Evolutionary conservation across 2,329 filamentous ascomycete genomes (phyloP).

Genomic region (Claviceps arundinis): DNA sequence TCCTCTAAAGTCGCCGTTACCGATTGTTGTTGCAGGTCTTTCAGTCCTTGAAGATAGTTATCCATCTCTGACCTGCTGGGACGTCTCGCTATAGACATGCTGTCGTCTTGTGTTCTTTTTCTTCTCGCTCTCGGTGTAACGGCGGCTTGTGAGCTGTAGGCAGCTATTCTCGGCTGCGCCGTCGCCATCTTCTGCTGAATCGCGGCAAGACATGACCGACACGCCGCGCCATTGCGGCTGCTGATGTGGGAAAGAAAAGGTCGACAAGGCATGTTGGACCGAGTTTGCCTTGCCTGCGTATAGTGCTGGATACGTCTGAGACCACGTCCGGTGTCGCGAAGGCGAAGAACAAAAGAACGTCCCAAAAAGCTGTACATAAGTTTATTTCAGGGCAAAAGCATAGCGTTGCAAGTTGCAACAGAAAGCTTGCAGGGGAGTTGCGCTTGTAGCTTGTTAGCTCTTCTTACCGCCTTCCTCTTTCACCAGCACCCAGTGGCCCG

Average conservation of each 20-base stretch:
- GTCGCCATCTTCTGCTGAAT: constrained; percentile 15
- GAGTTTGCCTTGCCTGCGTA: background rate
- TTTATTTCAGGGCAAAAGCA: too few relatives aligned
- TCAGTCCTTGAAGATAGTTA: constrained; percentile 16
- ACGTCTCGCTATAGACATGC: constrained; percentile 11
- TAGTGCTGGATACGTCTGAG: background rate
- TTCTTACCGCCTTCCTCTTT: constrained; percentile 19
- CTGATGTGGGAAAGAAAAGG: constrained; percentile 22
- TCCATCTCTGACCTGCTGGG: constrained; percentile 15
- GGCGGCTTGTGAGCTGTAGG: constrained; percentile 20
- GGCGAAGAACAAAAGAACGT: background rate
- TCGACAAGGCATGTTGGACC: constrained; percentile 21
- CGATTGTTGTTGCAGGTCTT: constrained; percentile 11
- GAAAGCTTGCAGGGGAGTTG: too few relatives aligned
- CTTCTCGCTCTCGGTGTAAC: constrained; percentile 10
- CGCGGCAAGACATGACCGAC: constrained; percentile 22
- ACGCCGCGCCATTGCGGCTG: constrained; percentile 22
- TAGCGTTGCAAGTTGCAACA: too few relatives aligned
- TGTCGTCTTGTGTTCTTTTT: constrained; percentile 3
- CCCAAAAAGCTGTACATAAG: too few relatives aligned
- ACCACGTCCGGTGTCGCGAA: background rate
- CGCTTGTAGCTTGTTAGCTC: background rate
- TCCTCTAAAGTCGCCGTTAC: constrained; percentile 2
- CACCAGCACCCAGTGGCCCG: background rate
- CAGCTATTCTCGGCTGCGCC: constrained; percentile 15